Evolutionary conservation across 176 grass and related monocot genomes (phyloP).

Genomic region (Phyllostachys edulis): DNA sequence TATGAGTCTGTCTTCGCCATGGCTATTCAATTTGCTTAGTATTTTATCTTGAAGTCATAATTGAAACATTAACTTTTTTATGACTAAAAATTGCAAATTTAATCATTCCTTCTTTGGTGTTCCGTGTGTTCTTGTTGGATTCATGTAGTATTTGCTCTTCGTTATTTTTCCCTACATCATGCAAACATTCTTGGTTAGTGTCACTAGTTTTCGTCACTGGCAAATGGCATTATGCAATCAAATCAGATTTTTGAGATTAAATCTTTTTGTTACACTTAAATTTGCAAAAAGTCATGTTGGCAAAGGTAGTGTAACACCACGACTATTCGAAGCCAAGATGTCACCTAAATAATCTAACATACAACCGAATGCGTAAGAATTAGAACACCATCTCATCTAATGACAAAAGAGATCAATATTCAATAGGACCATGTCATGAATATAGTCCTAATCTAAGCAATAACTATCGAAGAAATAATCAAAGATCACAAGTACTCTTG

Average conservation of each 20-base stretch:
- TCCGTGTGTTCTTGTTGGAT: conserved; percentile 90
- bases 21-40: background rate
- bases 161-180: conserved; percentile 3
- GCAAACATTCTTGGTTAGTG: background rate
- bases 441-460: too few relatives aligned
- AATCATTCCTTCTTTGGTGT: conserved; percentile 97
- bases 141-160: conserved; percentile 57
- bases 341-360: too few relatives aligned
- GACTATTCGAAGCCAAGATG: too few relatives aligned
- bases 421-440: too few relatives aligned
- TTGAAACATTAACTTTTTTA: conserved; percentile 10
- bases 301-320: too few relatives aligned
- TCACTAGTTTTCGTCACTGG: conserved; percentile 6
- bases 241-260: background rate
- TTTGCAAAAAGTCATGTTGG: background rate
- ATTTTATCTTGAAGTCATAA: conserved; percentile 17
- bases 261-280: background rate
- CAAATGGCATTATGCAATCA: background rate
- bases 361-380: too few relatives aligned
- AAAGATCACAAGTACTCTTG: too few relatives aligned
- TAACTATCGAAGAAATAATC: too few relatives aligned
- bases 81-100: conserved; percentile 67
- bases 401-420: too few relatives aligned
- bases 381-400: too few relatives aligned
- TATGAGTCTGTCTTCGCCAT: conserved; percentile 10